Conservation (phyloP, 805 yeast genomes). For the Saccharomyces mikatae region DNA sequence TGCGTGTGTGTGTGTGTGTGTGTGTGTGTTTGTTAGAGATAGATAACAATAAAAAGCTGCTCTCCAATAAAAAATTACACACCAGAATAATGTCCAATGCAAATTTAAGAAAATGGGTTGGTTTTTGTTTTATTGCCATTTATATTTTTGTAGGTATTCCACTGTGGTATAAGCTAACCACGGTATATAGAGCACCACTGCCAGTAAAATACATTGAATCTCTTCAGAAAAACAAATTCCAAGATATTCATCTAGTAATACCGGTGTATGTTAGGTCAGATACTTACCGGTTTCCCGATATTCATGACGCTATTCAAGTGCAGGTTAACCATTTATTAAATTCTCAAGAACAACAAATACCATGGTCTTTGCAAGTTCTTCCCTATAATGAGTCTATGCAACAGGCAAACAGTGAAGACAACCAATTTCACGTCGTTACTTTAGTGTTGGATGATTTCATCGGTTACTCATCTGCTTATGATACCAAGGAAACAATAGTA, state of each 20-base stretch:
- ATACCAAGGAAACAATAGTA: constrained; percentile 32
- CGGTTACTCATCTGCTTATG: constrained; percentile 38
- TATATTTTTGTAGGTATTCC: constrained; percentile 35
- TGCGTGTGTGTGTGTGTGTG: not conserved
- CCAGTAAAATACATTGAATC: constrained; percentile 32
- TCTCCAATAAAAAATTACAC: not conserved
- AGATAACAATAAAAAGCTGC: not conserved
- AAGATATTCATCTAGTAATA: constrained; percentile 37
- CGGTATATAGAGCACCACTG: constrained; percentile 35
- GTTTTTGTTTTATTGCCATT: constrained; percentile 18
- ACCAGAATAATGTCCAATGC: not conserved
- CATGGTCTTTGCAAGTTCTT: constrained; percentile 30
- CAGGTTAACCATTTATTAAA: constrained; percentile 36
- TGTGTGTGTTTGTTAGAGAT: not conserved
- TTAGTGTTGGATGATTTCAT: constrained; percentile 36
- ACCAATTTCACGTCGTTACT: constrained; percentile 31
- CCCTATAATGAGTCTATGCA: constrained; percentile 17
- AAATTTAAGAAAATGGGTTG: constrained; percentile 17
- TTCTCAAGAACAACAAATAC: constrained; percentile 24
- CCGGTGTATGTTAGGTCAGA: constrained; percentile 37
- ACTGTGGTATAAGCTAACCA: constrained; percentile 36
- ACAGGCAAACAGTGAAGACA: constrained; percentile 2
- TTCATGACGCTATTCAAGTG: constrained; percentile 46
- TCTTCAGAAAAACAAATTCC: constrained; percentile 32
- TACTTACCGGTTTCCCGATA: constrained; percentile 56